Conservation (phyloP, 495 filamentous ascomycete genomes). For the Podospora tetraspora region DNA sequence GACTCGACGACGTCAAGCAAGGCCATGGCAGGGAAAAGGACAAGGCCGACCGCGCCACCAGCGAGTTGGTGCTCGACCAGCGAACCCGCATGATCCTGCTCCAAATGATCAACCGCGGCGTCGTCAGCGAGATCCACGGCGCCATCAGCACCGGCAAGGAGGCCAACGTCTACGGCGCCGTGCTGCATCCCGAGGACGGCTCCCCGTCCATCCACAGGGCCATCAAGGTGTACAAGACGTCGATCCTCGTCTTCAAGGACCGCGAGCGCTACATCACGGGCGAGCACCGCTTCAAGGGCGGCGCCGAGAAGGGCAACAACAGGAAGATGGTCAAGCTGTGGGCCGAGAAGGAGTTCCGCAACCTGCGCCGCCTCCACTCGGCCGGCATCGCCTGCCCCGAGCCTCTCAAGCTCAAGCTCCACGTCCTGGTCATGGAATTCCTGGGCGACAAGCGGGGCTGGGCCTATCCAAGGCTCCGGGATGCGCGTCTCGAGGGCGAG, state of each 20-base stretch:
- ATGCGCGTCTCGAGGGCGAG: slow-evolving; percentile 41
- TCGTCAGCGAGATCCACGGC: slow-evolving; percentile 79
- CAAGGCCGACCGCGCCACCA: slow-evolving; percentile 87
- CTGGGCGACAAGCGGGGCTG: slow-evolving; percentile 81
- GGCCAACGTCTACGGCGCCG: slow-evolving; percentile 85
- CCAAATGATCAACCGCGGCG: slow-evolving; percentile 86
- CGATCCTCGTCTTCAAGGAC: slow-evolving; percentile 95
- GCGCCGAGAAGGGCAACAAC: slow-evolving; percentile 87
- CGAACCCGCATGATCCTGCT: slow-evolving; percentile 90
- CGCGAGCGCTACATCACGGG: slow-evolving; percentile 90
- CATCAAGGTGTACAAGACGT: slow-evolving; percentile 98
- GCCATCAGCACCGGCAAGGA: slow-evolving; percentile 95
- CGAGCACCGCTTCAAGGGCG: slow-evolving; percentile 69
- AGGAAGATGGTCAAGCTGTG: slow-evolving; percentile 95
- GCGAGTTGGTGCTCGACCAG: slow-evolving; percentile 88
- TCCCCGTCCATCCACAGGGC: slow-evolving; percentile 56
- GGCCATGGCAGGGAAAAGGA: slow-evolving; percentile 56
- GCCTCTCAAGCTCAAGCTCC: slow-evolving; percentile 76
- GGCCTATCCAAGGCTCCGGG: slow-evolving; percentile 71
- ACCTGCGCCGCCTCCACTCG: slow-evolving; percentile 72
- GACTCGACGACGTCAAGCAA: slow-evolving; percentile 63
- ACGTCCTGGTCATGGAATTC: slow-evolving; percentile 92
- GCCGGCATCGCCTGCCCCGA: slow-evolving; percentile 89
- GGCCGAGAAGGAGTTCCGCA: slow-evolving; percentile 98
- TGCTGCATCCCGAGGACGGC: slow-evolving; percentile 37